Percentiles rank a stretch among this genome's conserved stretches.
Evolutionary conservation across 768 basidiomycete genomes (phyloP).

Genomic region (Cubamyces sp.): DNA sequence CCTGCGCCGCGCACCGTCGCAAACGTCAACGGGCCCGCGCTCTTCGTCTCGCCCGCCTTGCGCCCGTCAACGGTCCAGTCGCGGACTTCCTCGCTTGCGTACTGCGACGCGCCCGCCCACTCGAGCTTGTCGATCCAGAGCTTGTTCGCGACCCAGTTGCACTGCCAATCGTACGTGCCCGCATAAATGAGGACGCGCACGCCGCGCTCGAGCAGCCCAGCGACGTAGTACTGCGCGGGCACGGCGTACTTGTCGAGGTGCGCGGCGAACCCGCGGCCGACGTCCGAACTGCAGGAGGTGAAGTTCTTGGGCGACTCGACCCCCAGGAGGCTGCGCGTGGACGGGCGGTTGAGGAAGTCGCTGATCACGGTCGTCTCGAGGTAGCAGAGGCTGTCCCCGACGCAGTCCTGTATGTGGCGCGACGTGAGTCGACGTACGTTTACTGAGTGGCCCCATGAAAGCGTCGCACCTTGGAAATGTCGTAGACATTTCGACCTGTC

Average conservation of each 20-base stretch:
- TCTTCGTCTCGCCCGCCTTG: conserved; percentile 60
- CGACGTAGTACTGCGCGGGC: conserved; percentile 66
- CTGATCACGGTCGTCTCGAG: conserved; percentile 44
- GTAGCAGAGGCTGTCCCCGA: conserved; percentile 41
- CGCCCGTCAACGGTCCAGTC: conserved; percentile 65
- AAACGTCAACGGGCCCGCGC: conserved; percentile 61
- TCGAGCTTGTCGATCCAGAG: conserved; percentile 74
- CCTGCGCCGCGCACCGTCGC: conserved; percentile 65
- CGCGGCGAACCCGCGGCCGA: conserved; percentile 52
- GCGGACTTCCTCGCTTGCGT: conserved; percentile 49
- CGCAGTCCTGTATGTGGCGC: conserved; percentile 21
- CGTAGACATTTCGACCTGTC: conserved; percentile 55
- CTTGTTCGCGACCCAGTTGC: conserved; percentile 79
- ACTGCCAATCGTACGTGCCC: conserved; percentile 79
- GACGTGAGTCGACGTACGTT: not conserved
- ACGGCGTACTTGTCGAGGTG: conserved; percentile 65
- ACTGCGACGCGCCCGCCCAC: conserved; percentile 67
- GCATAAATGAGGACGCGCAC: conserved; percentile 75
- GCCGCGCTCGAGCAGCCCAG: conserved; percentile 74
- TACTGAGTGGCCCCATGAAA: not conserved
- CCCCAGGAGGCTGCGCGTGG: conserved; percentile 49
- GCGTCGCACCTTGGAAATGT: conserved; percentile 53
- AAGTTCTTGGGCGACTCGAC: conserved; percentile 54
- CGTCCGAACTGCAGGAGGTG: conserved; percentile 55
- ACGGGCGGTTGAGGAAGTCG: conserved; percentile 50